Percentiles rank a stretch among this genome's conserved stretches.
Evolutionary conservation across 805 yeast species (phyloP).

Genomic region (Ogataea zsoltii): DNA sequence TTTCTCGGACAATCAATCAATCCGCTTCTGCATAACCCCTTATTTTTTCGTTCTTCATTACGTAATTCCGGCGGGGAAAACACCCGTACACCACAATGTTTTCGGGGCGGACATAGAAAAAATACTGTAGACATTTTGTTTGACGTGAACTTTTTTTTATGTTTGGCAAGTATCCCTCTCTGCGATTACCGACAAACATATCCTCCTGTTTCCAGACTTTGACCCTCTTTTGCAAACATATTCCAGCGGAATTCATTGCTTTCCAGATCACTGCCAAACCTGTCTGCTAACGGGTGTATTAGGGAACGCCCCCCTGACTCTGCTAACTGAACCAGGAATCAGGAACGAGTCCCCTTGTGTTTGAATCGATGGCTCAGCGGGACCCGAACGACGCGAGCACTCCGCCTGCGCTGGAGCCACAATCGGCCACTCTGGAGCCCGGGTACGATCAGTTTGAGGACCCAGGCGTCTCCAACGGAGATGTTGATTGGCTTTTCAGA

Average conservation of each 20-base stretch:
- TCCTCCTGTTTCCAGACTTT: too few species aligned
- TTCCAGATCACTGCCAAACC: too few species aligned
- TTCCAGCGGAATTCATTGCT: too few species aligned
- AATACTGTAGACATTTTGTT: too few species aligned
- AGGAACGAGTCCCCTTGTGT: too few species aligned
- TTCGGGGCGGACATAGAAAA: conserved; percentile 3
- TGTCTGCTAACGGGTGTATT: neutral
- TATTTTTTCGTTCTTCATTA: neutral
- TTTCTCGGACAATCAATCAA: too few species aligned
- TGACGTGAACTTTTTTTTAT: neutral
- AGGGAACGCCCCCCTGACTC: neutral
- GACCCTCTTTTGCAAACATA: too few species aligned
- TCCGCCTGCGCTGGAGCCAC: too few species aligned
- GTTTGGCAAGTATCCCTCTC: neutral
- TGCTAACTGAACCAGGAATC: neutral
- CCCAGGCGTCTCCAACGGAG: conserved; percentile 66
- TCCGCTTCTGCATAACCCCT: too few species aligned
- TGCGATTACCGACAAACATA: too few species aligned
- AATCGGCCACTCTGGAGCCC: too few species aligned
- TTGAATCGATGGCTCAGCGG: conserved; percentile 10
- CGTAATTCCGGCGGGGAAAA: neutral
- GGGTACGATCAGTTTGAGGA: conserved; percentile 24
- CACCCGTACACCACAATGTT: neutral
- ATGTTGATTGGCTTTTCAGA: conserved; percentile 82
- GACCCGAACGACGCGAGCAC: neutral